Conservation (phyloP, 306 rosid species). For the Cucumis melo region DNA sequence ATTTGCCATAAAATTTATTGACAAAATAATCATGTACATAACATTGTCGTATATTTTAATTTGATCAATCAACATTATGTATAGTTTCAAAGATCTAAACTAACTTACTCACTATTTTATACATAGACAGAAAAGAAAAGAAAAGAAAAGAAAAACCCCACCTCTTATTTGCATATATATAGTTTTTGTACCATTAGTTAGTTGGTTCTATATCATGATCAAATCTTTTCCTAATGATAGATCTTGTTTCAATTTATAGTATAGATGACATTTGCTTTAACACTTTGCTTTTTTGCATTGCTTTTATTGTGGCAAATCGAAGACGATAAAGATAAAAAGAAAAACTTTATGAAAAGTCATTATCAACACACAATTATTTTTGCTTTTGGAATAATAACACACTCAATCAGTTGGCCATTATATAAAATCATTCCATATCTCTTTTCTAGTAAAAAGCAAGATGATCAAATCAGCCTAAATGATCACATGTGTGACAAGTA, state of each 20-base stretch:
- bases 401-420: not conserved
- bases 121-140: too few species aligned
- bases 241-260: not conserved
- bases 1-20: not conserved
- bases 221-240: not conserved
- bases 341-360: not conserved
- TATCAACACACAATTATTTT: not conserved
- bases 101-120: too few species aligned
- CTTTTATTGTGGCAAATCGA: not conserved
- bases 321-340: not conserved
- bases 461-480: not conserved
- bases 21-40: not conserved
- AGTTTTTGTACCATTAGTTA: not conserved
- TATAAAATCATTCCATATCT: not conserved
- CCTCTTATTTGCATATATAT: not conserved
- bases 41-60: too few species aligned
- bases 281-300: not conserved
- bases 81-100: not conserved
- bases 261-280: not conserved
- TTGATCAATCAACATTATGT: not conserved
- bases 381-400: not conserved
- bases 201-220: not conserved
- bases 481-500: too few species aligned
- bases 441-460: not conserved
- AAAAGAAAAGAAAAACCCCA: not conserved